Conservation (phyloP, 1,139 yeast species). For the Geotrichum fermentans region DNA sequence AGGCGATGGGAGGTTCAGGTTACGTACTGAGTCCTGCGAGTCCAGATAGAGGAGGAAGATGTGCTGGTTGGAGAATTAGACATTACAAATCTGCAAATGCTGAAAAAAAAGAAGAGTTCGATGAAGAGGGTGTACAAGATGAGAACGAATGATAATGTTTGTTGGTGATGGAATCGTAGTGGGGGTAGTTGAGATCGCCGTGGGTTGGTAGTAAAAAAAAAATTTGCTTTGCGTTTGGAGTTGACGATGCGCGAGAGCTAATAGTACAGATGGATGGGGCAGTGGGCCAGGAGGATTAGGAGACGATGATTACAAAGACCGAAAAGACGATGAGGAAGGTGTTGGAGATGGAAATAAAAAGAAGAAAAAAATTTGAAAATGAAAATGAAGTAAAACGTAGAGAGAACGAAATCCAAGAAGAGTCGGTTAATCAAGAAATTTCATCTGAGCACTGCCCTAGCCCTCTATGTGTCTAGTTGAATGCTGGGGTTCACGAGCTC, state of each 20-base stretch:
- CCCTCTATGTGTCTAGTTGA: too few relatives aligned
- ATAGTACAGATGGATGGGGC: not conserved
- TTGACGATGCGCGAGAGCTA: not conserved
- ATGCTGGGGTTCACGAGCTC: too few relatives aligned
- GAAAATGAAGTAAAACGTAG: not conserved
- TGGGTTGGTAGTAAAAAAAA: not conserved
- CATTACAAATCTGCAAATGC: conserved; percentile 3
- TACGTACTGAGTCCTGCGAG: conserved; percentile 28
- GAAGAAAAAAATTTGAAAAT: not conserved
- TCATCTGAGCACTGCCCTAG: too few relatives aligned
- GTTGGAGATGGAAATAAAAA: not conserved
- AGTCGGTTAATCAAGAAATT: too few relatives aligned
- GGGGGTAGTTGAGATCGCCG: not conserved
- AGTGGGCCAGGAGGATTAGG: not conserved
- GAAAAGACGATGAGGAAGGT: too few relatives aligned
- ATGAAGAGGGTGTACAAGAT: conserved; percentile 4
- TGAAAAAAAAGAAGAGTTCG: not conserved
- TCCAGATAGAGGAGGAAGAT: conserved; percentile 27
- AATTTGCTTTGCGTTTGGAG: not conserved
- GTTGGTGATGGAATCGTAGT: conserved; percentile 14
- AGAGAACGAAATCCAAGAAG: not conserved
- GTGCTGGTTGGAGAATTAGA: conserved; percentile 15
- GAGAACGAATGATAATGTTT: not conserved
- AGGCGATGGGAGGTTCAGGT: conserved; percentile 8
- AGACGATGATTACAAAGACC: too few relatives aligned